These are phyloP conservation scores for Globisporangium uncinulatum DNA, from an alignment of 352 stramenopile species.

Conservation along the genomic window DNA sequence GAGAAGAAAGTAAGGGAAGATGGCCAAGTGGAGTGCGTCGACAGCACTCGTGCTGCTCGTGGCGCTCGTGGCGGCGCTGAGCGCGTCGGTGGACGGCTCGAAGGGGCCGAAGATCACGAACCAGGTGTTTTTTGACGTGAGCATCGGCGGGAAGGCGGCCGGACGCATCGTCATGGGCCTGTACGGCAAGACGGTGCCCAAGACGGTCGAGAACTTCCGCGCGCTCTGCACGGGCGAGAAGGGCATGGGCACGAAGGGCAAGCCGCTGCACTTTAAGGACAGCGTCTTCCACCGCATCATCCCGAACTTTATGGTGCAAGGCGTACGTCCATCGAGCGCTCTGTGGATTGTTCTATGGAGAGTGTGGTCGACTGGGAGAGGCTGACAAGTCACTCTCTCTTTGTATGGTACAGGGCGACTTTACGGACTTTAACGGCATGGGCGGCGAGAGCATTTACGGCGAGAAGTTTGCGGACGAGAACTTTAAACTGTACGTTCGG, in stretches of 20 bases:
- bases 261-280: constrained; percentile 97
- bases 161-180: constrained; percentile 83
- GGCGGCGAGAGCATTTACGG: constrained; percentile 94
- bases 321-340: constrained; percentile 22
- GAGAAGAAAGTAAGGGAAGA: constrained; percentile 11
- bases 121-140: constrained; percentile 96
- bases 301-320: constrained; percentile 91
- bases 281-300: constrained; percentile 97
- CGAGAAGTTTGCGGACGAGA: constrained; percentile 96
- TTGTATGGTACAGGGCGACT: constrained; percentile 45
- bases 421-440: constrained; percentile 88
- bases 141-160: constrained; percentile 85
- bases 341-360: neutral
- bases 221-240: constrained; percentile 55
- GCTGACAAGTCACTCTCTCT: neutral
- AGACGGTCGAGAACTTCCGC: constrained; percentile 71
- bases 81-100: constrained; percentile 14
- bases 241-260: constrained; percentile 86
- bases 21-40: constrained; percentile 51
- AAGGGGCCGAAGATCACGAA: constrained; percentile 78
- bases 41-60: constrained; percentile 36
- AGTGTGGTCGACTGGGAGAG: too few relatives aligned
- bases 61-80: constrained; percentile 17
- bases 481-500: constrained; percentile 87
- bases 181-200: constrained; percentile 82